Conservation (phyloP, 2,329 filamentous ascomycete genomes). For the Exutisphaerella laricina region DNA sequence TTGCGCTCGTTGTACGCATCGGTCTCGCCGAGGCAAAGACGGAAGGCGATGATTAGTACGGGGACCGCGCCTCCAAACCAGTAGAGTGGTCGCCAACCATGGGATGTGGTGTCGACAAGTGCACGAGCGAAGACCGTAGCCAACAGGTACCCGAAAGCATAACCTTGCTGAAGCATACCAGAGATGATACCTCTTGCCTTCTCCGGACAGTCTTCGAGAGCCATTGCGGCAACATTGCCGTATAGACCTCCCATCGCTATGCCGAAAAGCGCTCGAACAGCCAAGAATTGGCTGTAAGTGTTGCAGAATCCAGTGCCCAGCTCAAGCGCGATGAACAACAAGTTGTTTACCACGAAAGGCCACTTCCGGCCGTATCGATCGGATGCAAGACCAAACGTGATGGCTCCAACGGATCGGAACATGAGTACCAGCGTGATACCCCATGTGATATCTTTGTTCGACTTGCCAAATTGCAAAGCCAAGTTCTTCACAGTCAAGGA, state of each 20-base stretch:
- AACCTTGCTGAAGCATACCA: conserved; percentile 59
- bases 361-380: conserved; percentile 34
- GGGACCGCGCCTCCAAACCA: conserved; percentile 85
- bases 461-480: conserved; percentile 49
- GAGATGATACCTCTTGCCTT: conserved; percentile 56
- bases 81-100: conserved; percentile 78
- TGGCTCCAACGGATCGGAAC: conserved; percentile 55
- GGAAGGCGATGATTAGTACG: conserved; percentile 72
- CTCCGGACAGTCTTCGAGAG: conserved; percentile 56
- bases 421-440: conserved; percentile 53
- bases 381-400: conserved; percentile 48
- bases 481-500: conserved; percentile 51
- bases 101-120: conserved; percentile 67
- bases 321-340: conserved; percentile 57
- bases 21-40: conserved; percentile 74
- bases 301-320: conserved; percentile 55
- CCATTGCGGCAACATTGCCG: conserved; percentile 57
- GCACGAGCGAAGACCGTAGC: conserved; percentile 43
- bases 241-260: conserved; percentile 61
- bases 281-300: conserved; percentile 55
- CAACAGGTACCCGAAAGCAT: conserved; percentile 60
- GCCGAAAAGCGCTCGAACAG: conserved; percentile 55
- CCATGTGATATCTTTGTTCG: conserved; percentile 57
- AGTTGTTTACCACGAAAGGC: conserved; percentile 56
- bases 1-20: conserved; percentile 63